phyloP scores from a whole-genome alignment of 352 stramenopile species.

The Phytopythium sindhum region DNA sequence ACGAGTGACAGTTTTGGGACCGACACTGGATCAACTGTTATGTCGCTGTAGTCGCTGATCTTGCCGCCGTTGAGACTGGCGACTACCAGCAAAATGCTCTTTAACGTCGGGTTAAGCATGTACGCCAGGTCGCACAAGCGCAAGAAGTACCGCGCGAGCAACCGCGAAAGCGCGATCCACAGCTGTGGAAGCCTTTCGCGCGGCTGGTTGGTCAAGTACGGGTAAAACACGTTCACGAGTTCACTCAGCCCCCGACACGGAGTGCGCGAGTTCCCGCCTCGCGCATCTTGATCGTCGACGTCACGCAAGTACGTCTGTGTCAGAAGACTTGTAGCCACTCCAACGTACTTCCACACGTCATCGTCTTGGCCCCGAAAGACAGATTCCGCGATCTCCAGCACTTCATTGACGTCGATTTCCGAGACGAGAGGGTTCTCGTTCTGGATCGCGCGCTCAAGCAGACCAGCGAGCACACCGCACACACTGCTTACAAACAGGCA shows the following conservation, averaged over 20 bases:
- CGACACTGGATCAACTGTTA: neutral
- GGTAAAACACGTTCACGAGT: constrained; percentile 66
- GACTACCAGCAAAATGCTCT: constrained; percentile 46
- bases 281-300: neutral
- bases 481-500: neutral
- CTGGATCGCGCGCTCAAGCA: constrained; percentile 13
- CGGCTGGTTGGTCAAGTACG: constrained; percentile 54
- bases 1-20: constrained; percentile 45
- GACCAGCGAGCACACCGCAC: neutral
- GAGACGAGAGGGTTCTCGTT: constrained; percentile 34
- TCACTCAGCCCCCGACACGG: constrained; percentile 27
- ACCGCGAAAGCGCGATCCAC: constrained; percentile 31
- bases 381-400: constrained; percentile 26
- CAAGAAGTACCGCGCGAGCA: constrained; percentile 23
- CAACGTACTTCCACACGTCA: constrained; percentile 29
- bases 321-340: constrained; percentile 17
- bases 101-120: constrained; percentile 47
- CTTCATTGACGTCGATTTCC: constrained; percentile 37
- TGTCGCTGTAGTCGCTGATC: neutral
- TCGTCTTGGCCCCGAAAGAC: constrained; percentile 22
- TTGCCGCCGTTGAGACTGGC: neutral
- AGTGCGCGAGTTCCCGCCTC: neutral
- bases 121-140: constrained; percentile 17
- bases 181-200: constrained; percentile 35
- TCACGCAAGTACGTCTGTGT: constrained; percentile 6